Evolutionary conservation across 140 eudicot species (phyloP).

Genomic region (Erigeron philadelphicus): DNA sequence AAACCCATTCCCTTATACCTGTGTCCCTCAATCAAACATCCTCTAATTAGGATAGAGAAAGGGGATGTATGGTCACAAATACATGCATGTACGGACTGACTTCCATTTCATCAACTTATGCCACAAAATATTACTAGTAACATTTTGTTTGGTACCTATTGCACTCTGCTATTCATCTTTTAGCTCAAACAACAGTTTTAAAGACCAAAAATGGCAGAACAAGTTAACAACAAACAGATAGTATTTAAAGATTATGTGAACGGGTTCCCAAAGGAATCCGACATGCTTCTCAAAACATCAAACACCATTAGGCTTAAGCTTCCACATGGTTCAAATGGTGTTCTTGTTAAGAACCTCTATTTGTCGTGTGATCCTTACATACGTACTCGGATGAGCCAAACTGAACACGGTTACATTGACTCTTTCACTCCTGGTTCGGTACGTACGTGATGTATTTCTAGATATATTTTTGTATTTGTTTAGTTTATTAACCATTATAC

Average conservation of each 20-base stretch:
- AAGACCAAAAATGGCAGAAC: not conserved
- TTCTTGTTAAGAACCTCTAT: constrained; percentile 27
- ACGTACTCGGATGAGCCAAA: constrained; percentile 28
- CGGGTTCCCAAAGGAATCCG: constrained; percentile 33
- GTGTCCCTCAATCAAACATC: no score
- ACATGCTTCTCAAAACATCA: constrained; percentile 13
- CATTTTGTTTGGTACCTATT: no score
- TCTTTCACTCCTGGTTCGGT: constrained; percentile 32
- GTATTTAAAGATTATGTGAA: constrained; percentile 21
- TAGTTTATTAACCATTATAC: no score
- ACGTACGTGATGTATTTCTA: not conserved
- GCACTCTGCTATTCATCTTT: no score
- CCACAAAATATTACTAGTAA: no score
- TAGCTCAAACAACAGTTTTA: no score
- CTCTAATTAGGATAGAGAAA: no score
- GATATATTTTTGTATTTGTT: no score
- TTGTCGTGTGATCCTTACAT: constrained; percentile 37
- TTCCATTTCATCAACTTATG: no score
- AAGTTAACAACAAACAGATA: constrained; percentile 19
- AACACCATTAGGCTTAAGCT: constrained; percentile 21
- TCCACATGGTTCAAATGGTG: constrained; percentile 21
- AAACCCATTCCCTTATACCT: no score
- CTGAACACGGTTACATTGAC: constrained; percentile 8
- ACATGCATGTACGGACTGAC: no score
- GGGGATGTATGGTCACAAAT: no score